Conservation (phyloP, 306 rosid species). For the Senna tora region DNA sequence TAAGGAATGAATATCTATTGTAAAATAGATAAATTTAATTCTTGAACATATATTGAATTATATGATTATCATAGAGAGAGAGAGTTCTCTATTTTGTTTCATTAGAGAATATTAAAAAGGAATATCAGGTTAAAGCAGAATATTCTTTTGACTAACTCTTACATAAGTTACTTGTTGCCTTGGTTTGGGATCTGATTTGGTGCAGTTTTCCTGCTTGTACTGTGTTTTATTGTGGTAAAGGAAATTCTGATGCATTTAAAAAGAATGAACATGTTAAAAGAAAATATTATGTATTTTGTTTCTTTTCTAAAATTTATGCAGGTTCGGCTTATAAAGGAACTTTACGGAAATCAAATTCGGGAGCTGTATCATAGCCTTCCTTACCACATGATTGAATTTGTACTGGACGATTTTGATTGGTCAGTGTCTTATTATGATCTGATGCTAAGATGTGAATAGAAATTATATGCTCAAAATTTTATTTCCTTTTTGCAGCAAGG, state of each 20-base stretch:
- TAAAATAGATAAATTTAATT: slow-evolving; percentile 27
- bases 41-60: slow-evolving; percentile 6
- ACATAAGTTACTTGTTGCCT: neutral
- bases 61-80: slow-evolving; percentile 15
- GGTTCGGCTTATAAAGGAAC: slow-evolving; percentile 75
- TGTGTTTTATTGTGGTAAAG: neutral
- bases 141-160: neutral
- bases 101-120: slow-evolving; percentile 9
- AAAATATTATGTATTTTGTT: slow-evolving; percentile 6
- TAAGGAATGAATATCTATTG: neutral
- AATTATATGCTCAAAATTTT: slow-evolving; percentile 25
- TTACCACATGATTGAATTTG: slow-evolving; percentile 60
- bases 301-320: slow-evolving; percentile 35
- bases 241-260: neutral
- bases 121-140: slow-evolving; percentile 1
- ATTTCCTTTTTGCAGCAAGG: slow-evolving; percentile 58
- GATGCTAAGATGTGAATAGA: neutral
- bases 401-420: slow-evolving; percentile 61
- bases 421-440: slow-evolving; percentile 37
- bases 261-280: neutral
- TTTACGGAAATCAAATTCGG: slow-evolving; percentile 67
- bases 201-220: neutral
- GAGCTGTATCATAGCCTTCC: slow-evolving; percentile 69
- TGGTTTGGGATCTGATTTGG: neutral
- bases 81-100: slow-evolving; percentile 1